A percentile compares a stretch with the other conserved stretches of the same genome.
phyloP scores from a whole-genome alignment of 371 early-diverging fungal genomes.

The Umbelopsis sp. region DNA sequence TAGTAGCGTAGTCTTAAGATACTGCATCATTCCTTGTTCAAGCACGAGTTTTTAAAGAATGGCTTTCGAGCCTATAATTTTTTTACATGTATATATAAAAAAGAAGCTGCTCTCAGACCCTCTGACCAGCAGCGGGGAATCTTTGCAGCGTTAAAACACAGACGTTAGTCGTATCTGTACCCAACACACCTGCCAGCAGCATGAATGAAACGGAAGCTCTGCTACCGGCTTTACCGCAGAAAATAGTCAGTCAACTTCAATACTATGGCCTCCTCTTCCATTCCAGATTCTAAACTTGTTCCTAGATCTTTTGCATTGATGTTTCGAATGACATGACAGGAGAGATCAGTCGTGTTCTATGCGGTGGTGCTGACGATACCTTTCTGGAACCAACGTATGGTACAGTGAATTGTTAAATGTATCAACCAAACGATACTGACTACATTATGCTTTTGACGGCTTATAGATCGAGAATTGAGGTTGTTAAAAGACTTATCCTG shows the following conservation, averaged over 20 bases:
- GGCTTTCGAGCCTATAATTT: too few species aligned
- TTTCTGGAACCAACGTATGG: slow-evolving; percentile 22
- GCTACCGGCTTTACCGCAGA: background rate
- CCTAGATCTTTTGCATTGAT: slow-evolving; percentile 25
- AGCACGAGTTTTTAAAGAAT: too few species aligned
- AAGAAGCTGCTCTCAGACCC: too few species aligned
- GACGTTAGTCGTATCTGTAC: background rate
- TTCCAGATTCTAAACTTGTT: background rate
- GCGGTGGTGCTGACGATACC: slow-evolving; percentile 26
- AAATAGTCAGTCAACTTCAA: slow-evolving; percentile 1
- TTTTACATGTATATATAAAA: too few species aligned
- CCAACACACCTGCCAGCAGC: background rate
- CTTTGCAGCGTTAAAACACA: background rate
- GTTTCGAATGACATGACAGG: slow-evolving; percentile 27
- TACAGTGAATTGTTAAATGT: background rate
- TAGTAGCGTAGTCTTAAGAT: too few species aligned
- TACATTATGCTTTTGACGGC: background rate
- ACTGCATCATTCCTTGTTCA: too few species aligned
- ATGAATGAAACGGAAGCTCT: background rate
- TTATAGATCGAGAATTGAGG: slow-evolving; percentile 25
- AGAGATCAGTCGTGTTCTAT: slow-evolving; percentile 20
- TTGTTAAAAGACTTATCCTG: slow-evolving; percentile 20
- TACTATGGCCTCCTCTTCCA: too few species aligned
- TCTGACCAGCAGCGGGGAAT: too few species aligned
- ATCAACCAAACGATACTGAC: too few species aligned